Evolutionary conservation across 768 basidiomycete genomes (phyloP).

Genomic region (Zangia roseola): DNA sequence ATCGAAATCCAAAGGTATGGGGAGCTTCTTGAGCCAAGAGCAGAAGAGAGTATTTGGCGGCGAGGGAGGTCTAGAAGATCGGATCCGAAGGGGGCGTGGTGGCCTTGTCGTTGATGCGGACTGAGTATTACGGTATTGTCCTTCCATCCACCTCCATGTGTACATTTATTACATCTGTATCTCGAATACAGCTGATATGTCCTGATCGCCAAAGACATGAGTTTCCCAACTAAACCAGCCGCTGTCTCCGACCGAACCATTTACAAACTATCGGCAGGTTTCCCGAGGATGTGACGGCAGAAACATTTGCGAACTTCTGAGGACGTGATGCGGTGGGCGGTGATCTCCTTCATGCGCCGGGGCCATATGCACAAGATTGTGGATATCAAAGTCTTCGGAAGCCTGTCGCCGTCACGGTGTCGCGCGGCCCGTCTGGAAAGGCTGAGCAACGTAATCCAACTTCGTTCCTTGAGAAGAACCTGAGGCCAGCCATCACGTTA

Average conservation of each 20-base stretch:
- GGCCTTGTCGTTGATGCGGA: conserved; percentile 62
- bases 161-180: conserved; percentile 9
- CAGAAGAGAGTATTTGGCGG: conserved; percentile 85
- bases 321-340: not conserved
- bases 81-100: conserved; percentile 69
- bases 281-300: not conserved
- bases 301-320: not conserved
- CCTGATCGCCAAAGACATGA: not conserved
- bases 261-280: no score
- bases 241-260: not conserved
- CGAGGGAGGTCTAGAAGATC: conserved; percentile 72
- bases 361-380: no score
- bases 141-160: not conserved
- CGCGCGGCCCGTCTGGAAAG: not conserved
- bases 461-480: not conserved
- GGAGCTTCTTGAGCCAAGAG: conserved; percentile 77
- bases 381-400: not conserved
- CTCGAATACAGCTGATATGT: not conserved
- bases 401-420: not conserved
- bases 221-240: not conserved
- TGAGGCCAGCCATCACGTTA: not conserved
- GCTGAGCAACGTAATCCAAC: not conserved
- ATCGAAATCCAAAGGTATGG: conserved; percentile 73
- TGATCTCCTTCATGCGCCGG: no score
- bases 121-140: conserved; percentile 14